Evolutionary conservation across 495 filamentous ascomycete genomes (phyloP).

Genomic region (Hypoxylon fragiforme): DNA sequence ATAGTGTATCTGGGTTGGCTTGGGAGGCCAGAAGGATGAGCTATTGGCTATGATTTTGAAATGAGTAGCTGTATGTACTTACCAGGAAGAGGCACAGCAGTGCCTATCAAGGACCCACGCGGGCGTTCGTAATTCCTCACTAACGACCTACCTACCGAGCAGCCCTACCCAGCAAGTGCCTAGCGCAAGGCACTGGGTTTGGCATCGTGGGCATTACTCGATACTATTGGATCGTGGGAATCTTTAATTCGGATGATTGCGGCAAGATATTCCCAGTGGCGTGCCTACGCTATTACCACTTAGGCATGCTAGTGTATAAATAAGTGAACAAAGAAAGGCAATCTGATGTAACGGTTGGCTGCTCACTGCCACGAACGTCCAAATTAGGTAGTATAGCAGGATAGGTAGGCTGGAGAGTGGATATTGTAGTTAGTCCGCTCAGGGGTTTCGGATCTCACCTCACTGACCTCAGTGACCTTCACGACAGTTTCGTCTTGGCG

Average conservation of each 20-base stretch:
- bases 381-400: background rate
- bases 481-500: slow-evolving; percentile 19
- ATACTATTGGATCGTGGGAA: too few relatives aligned
- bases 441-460: slow-evolving; percentile 7
- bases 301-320: too few relatives aligned
- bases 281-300: background rate
- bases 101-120: background rate
- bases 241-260: background rate
- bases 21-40: background rate
- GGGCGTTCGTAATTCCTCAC: background rate
- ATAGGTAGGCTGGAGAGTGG: background rate
- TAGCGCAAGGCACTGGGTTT: too few relatives aligned
- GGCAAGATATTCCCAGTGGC: background rate
- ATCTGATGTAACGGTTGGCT: background rate
- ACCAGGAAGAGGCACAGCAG: slow-evolving; percentile 1
- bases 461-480: too few relatives aligned
- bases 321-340: too few relatives aligned
- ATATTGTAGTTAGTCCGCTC: background rate
- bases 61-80: background rate
- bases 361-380: background rate
- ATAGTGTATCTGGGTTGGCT: too few relatives aligned
- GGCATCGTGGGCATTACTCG: too few relatives aligned
- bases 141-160: too few relatives aligned
- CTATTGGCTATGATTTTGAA: background rate
- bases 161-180: too few relatives aligned